These are phyloP conservation scores for Podila epicladia DNA, from an alignment of 192 early-diverging fungal genomes.

Conservation along the genomic window DNA sequence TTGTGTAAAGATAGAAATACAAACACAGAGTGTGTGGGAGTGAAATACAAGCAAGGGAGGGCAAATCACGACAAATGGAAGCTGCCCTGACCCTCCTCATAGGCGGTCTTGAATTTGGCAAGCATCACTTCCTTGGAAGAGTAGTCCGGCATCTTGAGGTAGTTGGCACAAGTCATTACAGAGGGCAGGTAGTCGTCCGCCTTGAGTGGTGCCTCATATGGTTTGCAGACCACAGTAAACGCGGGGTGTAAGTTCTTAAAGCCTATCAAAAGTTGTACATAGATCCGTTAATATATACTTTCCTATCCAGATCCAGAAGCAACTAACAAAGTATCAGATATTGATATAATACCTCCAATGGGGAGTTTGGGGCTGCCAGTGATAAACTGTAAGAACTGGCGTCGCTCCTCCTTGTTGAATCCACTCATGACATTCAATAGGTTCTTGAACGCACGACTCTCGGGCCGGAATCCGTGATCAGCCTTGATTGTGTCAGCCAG, in stretches of 20 bases:
- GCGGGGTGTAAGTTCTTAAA: constrained; percentile 83
- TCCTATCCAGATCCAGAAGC: too few relatives aligned
- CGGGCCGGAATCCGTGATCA: constrained; percentile 85
- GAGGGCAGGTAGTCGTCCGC: constrained; percentile 88
- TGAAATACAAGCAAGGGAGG: too few relatives aligned
- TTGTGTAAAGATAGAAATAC: too few relatives aligned
- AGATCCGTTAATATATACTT: too few relatives aligned
- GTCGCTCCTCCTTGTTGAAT: constrained; percentile 67
- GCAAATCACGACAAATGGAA: constrained; percentile 70
- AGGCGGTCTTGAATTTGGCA: constrained; percentile 73
- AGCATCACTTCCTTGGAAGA: constrained; percentile 68
- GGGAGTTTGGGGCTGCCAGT: constrained; percentile 92
- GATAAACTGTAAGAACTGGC: constrained; percentile 87
- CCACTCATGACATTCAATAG: constrained; percentile 76
- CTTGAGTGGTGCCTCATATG: constrained; percentile 64
- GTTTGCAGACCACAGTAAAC: constrained; percentile 91
- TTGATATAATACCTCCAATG: constrained; percentile 68
- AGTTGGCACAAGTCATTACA: constrained; percentile 98
- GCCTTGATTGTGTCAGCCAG: constrained; percentile 77
- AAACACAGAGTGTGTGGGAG: too few relatives aligned
- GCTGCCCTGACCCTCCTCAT: constrained; percentile 86
- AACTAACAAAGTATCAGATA: not conserved
- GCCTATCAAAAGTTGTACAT: constrained; percentile 36
- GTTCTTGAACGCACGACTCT: constrained; percentile 72
- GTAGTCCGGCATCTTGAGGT: constrained; percentile 93